Evolutionary conservation across 1,139 yeast genomes (phyloP).

Genomic region (Citeromyces siamensis): DNA sequence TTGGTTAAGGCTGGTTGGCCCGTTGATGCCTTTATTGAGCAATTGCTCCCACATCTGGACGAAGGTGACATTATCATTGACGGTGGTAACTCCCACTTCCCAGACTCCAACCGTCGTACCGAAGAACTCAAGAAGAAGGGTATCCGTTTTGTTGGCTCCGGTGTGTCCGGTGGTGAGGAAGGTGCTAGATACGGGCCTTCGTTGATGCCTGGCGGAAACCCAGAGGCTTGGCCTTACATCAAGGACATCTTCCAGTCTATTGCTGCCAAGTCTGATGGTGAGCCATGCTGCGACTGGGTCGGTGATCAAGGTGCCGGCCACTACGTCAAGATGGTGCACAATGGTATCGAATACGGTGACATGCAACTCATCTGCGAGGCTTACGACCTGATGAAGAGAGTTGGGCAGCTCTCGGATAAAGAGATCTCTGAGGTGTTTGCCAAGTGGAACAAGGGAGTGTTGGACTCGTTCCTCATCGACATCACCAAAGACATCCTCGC

Average conservation of each 20-base stretch:
- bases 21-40: conserved; percentile 84
- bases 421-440: conserved; percentile 92
- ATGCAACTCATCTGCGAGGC: conserved; percentile 99
- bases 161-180: conserved; percentile 99
- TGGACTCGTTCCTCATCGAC: conserved; percentile 94
- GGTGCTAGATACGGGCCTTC: conserved; percentile 99
- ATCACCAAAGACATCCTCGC: conserved; percentile 92
- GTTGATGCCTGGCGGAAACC: conserved; percentile 98
- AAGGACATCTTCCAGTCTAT: conserved; percentile 94
- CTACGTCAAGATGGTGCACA: conserved; percentile 99
- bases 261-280: conserved; percentile 94
- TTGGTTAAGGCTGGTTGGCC: conserved; percentile 96
- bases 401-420: conserved; percentile 80
- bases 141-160: conserved; percentile 90
- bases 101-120: conserved; percentile 95
- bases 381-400: conserved; percentile 89
- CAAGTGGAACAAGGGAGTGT: conserved; percentile 94
- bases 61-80: conserved; percentile 97
- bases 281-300: conserved; percentile 99
- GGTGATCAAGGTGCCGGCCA: conserved; percentile 99
- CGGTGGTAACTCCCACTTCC: conserved; percentile 99
- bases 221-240: conserved; percentile 97
- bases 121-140: conserved; percentile 83
- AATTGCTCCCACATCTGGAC: conserved; percentile 83
- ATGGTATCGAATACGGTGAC: conserved; percentile 99